Percentiles rank a stretch among this genome's conserved stretches.
Evolutionary conservation across 2,329 filamentous ascomycete species (phyloP).

Genomic region (Davidsoniella australis): DNA sequence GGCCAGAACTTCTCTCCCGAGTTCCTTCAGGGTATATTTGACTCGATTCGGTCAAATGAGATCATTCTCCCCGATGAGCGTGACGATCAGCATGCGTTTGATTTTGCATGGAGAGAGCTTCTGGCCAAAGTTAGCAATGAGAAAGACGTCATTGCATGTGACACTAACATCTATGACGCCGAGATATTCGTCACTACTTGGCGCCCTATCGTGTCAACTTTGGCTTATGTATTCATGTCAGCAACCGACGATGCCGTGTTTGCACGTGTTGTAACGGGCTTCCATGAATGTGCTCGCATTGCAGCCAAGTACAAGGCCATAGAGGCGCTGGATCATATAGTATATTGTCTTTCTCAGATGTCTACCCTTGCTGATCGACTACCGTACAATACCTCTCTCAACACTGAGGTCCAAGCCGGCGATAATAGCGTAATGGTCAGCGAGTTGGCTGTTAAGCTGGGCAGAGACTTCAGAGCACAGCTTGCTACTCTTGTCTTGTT

Average conservation of each 20-base stretch:
- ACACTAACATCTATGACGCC: constrained; percentile 89
- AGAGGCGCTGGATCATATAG: constrained; percentile 81
- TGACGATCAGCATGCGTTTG: constrained; percentile 89
- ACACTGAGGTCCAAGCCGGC: constrained; percentile 86
- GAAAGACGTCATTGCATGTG: constrained; percentile 56
- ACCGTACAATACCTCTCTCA: constrained; percentile 68
- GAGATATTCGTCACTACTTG: constrained; percentile 96
- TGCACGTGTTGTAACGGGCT: constrained; percentile 79
- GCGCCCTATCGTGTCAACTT: constrained; percentile 82
- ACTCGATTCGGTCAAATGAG: constrained; percentile 81
- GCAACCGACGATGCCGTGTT: constrained; percentile 94
- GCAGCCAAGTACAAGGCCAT: constrained; percentile 68
- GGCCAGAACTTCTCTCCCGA: constrained; percentile 69
- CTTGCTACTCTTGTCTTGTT: constrained; percentile 91
- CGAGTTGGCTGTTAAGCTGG: constrained; percentile 89
- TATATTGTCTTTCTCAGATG: constrained; percentile 79
- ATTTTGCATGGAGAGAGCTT: constrained; percentile 94
- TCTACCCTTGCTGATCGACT: constrained; percentile 65
- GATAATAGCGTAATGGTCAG: constrained; percentile 96
- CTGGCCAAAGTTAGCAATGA: constrained; percentile 67
- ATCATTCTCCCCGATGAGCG: constrained; percentile 96
- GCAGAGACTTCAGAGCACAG: constrained; percentile 82
- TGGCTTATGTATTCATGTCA: constrained; percentile 98
- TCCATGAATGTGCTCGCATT: constrained; percentile 89
- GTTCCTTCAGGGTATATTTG: constrained; percentile 73